Base-by-base conservation (phyloP, 2,329 filamentous ascomycete species). In the Xylariaceae sp. region DNA sequence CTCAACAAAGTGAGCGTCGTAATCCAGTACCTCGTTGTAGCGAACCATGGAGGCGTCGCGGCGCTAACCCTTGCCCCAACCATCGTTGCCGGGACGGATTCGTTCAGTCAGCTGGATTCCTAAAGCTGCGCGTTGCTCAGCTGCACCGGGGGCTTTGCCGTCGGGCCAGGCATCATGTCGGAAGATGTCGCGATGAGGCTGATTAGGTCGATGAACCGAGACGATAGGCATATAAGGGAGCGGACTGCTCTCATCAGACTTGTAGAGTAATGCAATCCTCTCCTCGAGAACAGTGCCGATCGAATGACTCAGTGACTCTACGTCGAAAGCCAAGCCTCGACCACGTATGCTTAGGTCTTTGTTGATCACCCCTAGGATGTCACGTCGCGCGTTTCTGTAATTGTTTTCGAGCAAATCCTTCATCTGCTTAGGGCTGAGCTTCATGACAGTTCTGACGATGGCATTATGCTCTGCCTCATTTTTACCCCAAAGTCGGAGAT, bases 401-500 rank as follows among this genome's bases (percentile, higher is more conserved):
- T 72, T 72, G 48, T 75, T 71, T 28, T 75, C 70, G 41, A 81
- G 71, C 50, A 80, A 72, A 53, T 75, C 67, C 56, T 79, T 71
- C 13, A 38, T 13, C 5, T 14, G 34, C 34, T 38, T 13, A 0
- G 80, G 80, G 5, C 71, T 68, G 7, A 82, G 69, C 65, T 81
- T 82, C 59, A 76, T 62, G 54, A 73, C 66, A 0, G 73, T 75
- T 14, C 60, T 61, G 18, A 73, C 65, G 36, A 71, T 67, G 13
- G 53, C 54, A 14, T 58, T 55, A 47, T 71, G 69, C 11, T 63
- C 63, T 10, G 59, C 57, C 5, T 63, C 60, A 14, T 59, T 60
- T 28, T 48, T 51, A 16, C 65, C 64, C 65, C 66, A 67, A 5
- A 62, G 63, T 17, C 65, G 55, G 17, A 60, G 57, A 33, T 65